Conservation (phyloP, 2,329 filamentous ascomycete genomes). For the Venturia effusa region DNA sequence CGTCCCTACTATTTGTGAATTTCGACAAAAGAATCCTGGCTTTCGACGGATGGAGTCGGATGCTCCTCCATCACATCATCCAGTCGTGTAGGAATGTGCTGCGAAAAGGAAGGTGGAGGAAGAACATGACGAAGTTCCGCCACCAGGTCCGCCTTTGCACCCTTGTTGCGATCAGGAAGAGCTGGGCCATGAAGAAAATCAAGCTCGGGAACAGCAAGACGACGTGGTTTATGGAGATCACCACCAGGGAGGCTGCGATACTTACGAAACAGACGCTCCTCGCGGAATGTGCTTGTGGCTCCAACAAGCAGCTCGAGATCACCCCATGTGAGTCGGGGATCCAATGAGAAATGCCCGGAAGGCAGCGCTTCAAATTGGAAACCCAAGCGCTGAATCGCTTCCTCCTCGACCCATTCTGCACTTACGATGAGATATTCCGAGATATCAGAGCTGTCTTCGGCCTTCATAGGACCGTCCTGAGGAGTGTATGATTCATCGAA, state of each 20-base stretch:
- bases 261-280: slow-evolving; percentile 11
- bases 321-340: slow-evolving; percentile 8
- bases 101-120: not conserved
- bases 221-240: not conserved
- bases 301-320: slow-evolving; percentile 6
- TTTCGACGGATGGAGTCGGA: not conserved
- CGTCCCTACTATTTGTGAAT: not conserved
- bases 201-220: not conserved
- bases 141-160: not conserved
- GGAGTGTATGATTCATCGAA: slow-evolving; percentile 10
- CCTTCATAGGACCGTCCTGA: slow-evolving; percentile 2
- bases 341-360: slow-evolving; percentile 8
- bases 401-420: slow-evolving; percentile 10
- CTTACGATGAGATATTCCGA: slow-evolving; percentile 10
- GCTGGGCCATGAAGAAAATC: slow-evolving; percentile 8
- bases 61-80: not conserved
- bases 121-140: not conserved
- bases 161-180: not conserved
- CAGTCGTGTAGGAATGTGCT: not conserved
- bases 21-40: slow-evolving; percentile 7
- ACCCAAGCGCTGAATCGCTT: slow-evolving; percentile 4
- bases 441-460: not conserved
- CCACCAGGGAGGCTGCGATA: slow-evolving; percentile 4
- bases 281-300: slow-evolving; percentile 8
- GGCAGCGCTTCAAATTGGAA: slow-evolving; percentile 7